Base-by-base conservation (phyloP, 352 stramenopile genomes). In the Globisporangium nodosum region DNA sequence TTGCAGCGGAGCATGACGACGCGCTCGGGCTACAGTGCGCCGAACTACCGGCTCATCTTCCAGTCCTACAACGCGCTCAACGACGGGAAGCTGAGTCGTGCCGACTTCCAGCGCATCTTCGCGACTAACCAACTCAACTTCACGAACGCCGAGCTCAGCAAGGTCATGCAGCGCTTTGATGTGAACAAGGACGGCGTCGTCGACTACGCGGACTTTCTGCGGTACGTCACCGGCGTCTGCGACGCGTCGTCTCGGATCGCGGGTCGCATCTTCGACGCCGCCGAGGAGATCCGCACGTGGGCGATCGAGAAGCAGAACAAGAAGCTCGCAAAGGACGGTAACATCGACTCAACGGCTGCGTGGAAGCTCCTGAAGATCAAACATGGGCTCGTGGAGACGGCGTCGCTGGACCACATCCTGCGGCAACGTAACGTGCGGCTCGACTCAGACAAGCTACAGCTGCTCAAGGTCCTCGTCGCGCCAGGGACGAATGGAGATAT, bases 161-260 rank as follows among this genome's bases (percentile, higher is more conserved):
- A 88, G 73, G 78, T 91, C 40, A 88, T 90, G n/a, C 77, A 89
- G 49, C 77, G 81, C 8, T 87, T 93, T 52, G 83, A 93, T 31
- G 66, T 87, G 35, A 90, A 91, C 63, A 76, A 75, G 48, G 83
- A 93, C 49, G 80, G 80, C 1, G 61, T 90, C 20, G 79, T 93
- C 12, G 81, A 91, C 59, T 93, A 91, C 55, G 63, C 75, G 12
- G 81, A 91, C 56, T 93, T 93, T 43, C 61, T 93, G 16, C 76
- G 78, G 21, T 93, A 88, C 56, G 73, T 91, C 31, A 91, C 83
- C 5, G 83, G 83, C 7, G 66, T 90, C 35, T 93, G 83, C 30
- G 83, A 93, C 40, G 73, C 70, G 5, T 78, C 74, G 16, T 45
- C 70, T 24, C 71, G 83, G n/a, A 71, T 70, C 21, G 83, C 83